Percentiles rank a stretch among this genome's conserved stretches.
Conservation (phyloP, 2,329 filamentous ascomycete genomes). For the Scedosporium boydii region DNA sequence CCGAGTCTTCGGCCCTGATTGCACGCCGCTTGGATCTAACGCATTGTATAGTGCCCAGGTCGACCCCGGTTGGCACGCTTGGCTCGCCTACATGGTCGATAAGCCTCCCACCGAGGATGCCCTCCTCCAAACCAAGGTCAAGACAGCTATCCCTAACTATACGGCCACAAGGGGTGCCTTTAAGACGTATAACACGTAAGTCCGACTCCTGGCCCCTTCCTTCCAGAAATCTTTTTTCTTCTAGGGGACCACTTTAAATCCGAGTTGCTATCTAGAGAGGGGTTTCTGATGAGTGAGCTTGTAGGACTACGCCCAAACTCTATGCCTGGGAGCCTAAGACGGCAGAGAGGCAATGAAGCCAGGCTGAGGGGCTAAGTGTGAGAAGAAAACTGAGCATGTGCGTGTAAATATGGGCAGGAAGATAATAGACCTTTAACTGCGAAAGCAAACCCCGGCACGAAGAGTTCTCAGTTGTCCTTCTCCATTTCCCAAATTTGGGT, state of each 20-base stretch:
- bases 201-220: conserved; percentile 15
- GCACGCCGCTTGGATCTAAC: too few relatives aligned
- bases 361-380: neutral
- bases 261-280: neutral
- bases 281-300: neutral
- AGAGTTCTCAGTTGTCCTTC: neutral
- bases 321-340: conserved; percentile 38
- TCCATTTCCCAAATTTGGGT: neutral
- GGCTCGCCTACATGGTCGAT: conserved; percentile 91
- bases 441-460: neutral
- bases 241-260: too few relatives aligned
- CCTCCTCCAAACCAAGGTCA: conserved; percentile 54
- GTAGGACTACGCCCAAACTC: conserved; percentile 45
- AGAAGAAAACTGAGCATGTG: neutral
- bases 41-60: conserved; percentile 49
- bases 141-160: conserved; percentile 60
- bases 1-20: neutral
- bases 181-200: conserved; percentile 93
- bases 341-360: conserved; percentile 14
- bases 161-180: conserved; percentile 72
- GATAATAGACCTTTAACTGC: neutral
- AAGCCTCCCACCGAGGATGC: conserved; percentile 72
- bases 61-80: conserved; percentile 95
- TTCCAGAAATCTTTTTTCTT: too few relatives aligned
- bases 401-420: neutral